Evolutionary conservation across 306 rosid species (phyloP).

Genomic region (Macrotyloma uniflorum): DNA sequence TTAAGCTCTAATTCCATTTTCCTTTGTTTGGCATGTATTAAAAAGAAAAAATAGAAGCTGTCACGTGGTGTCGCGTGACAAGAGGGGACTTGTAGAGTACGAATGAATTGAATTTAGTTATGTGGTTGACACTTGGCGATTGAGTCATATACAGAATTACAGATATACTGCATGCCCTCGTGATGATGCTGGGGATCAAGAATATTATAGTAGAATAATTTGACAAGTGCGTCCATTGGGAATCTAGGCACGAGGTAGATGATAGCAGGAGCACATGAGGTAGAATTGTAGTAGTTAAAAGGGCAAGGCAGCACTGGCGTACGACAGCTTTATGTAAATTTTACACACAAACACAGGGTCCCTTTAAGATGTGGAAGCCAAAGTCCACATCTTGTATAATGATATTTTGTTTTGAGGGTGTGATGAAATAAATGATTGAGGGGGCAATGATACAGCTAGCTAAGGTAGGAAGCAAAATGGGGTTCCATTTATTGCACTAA

Average conservation of each 20-base stretch:
- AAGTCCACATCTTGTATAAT: conserved; percentile 37
- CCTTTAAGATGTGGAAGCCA: conserved; percentile 37
- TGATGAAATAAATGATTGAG: conserved; percentile 32
- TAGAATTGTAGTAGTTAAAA: conserved; percentile 32
- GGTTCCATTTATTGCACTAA: conserved; percentile 38
- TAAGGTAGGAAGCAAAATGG: conserved; percentile 33
- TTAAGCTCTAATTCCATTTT: not conserved
- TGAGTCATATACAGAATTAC: conserved; percentile 7
- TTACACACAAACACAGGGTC: not conserved
- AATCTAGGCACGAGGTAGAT: conserved; percentile 67
- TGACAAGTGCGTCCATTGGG: conserved; percentile 47
- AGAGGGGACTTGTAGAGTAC: conserved; percentile 21
- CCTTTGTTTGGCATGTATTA: not conserved
- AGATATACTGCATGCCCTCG: conserved; percentile 54
- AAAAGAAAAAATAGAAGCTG: conserved; percentile 4
- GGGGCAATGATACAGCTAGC: conserved; percentile 16
- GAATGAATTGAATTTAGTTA: conserved; percentile 36
- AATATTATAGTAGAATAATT: conserved; percentile 47
- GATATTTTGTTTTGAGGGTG: not conserved
- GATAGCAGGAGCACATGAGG: conserved; percentile 48
- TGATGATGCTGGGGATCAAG: conserved; percentile 42
- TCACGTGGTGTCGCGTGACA: conserved; percentile 68
- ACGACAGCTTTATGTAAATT: conserved; percentile 51
- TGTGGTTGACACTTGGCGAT: conserved; percentile 31
- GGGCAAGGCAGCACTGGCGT: conserved; percentile 42